phyloP scores from a whole-genome alignment of 148 eudicot species.

The Rhododendron ovatum region DNA sequence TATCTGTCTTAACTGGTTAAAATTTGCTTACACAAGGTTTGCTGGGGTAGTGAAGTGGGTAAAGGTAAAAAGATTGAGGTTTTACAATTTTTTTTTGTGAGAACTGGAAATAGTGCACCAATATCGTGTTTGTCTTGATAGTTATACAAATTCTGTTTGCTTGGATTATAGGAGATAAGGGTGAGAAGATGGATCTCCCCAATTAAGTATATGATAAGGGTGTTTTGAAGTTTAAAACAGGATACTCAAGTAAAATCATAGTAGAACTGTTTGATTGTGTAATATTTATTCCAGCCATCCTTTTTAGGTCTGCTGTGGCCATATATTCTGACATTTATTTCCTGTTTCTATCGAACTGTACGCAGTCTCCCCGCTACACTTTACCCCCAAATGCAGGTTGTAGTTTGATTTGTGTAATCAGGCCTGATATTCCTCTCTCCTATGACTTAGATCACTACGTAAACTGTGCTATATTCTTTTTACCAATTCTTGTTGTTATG shows the following conservation, averaged over 20 bases:
- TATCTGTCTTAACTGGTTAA: background rate
- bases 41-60: background rate
- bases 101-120: background rate
- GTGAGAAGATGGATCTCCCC: background rate
- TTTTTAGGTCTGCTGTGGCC: background rate
- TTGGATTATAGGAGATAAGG: background rate
- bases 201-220: background rate
- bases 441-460: background rate
- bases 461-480: background rate
- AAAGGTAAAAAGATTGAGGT: background rate
- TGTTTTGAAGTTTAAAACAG: background rate
- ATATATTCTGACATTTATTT: background rate
- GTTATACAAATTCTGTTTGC: background rate
- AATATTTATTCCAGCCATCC: background rate
- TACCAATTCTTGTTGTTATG: background rate
- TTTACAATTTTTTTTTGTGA: background rate
- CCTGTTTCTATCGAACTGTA: background rate
- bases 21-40: background rate
- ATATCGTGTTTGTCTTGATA: background rate
- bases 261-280: background rate
- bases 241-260: background rate
- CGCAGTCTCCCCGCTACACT: background rate
- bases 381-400: background rate
- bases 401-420: background rate
- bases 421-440: background rate